These are phyloP conservation scores for Aquilaria yunnanensis DNA, from an alignment of 345 rosid species.

Conservation along the genomic window DNA sequence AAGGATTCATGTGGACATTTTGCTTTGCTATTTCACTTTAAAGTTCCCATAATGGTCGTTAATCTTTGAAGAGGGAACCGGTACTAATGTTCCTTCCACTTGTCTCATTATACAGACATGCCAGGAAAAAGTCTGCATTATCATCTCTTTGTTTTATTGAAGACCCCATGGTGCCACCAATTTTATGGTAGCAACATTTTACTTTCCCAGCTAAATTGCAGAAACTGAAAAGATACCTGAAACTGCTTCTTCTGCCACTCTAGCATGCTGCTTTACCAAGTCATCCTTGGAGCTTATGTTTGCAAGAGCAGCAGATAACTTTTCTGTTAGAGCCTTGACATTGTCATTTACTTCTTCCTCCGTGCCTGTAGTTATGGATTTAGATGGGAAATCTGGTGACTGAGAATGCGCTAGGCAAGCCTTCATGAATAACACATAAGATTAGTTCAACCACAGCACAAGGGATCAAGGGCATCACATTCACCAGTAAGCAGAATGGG, in stretches of 20 bases:
- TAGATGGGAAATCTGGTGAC: slow-evolving; percentile 53
- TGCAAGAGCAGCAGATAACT: slow-evolving; percentile 75
- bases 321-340: slow-evolving; percentile 45
- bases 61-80: no score
- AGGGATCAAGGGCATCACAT: not conserved
- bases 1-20: no score
- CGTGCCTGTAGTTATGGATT: slow-evolving; percentile 28
- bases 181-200: no score
- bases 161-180: no score
- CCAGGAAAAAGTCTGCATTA: no score
- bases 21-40: no score
- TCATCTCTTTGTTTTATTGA: no score
- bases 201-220: not conserved
- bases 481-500: no score
- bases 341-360: slow-evolving; percentile 50
- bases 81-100: no score
- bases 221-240: slow-evolving; percentile 37
- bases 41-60: no score
- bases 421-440: slow-evolving; percentile 24
- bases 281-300: slow-evolving; percentile 77
- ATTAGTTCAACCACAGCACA: slow-evolving; percentile 13
- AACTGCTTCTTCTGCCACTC: slow-evolving; percentile 98
- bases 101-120: no score
- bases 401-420: slow-evolving; percentile 35
- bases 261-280: slow-evolving; percentile 79